Conservation (phyloP, 2,329 filamentous ascomycete genomes). For the Penicillium sp. region DNA sequence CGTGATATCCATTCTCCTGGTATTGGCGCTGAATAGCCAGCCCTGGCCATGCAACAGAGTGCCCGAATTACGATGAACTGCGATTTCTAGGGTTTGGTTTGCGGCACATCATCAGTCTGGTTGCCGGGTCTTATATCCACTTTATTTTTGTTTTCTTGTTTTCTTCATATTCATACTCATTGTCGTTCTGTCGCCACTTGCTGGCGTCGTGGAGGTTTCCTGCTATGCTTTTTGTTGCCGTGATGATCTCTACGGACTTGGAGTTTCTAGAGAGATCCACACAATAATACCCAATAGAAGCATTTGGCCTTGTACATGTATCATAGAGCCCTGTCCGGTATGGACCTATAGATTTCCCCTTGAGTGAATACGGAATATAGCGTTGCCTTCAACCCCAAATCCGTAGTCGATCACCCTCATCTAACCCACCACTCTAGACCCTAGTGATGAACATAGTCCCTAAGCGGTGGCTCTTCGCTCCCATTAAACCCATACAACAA, state of each 20-base stretch:
- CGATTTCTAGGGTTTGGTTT: constrained; percentile 12
- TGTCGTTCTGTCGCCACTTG: background rate
- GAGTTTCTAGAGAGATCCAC: constrained; percentile 18
- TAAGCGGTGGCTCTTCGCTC: background rate
- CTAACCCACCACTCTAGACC: background rate
- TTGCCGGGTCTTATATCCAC: constrained; percentile 21
- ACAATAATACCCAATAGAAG: constrained; percentile 24
- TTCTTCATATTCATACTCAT: constrained; percentile 8
- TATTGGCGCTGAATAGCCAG: background rate
- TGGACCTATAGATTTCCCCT: background rate
- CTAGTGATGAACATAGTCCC: background rate
- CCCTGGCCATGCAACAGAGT: constrained; percentile 13
- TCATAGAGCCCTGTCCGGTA: background rate
- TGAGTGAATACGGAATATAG: background rate
- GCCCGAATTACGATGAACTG: constrained; percentile 21
- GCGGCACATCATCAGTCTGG: constrained; percentile 11
- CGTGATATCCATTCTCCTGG: background rate
- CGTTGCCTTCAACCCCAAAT: background rate
- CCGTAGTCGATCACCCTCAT: too few species aligned
- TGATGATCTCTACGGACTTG: constrained; percentile 6
- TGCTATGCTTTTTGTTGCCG: constrained; percentile 11
- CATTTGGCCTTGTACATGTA: constrained; percentile 14
- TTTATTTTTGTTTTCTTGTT: constrained; percentile 9
- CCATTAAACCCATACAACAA: background rate
- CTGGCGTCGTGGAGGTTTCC: constrained; percentile 9